Conservation (phyloP, 345 rosid genomes). For the Bruguiera sexangula region DNA sequence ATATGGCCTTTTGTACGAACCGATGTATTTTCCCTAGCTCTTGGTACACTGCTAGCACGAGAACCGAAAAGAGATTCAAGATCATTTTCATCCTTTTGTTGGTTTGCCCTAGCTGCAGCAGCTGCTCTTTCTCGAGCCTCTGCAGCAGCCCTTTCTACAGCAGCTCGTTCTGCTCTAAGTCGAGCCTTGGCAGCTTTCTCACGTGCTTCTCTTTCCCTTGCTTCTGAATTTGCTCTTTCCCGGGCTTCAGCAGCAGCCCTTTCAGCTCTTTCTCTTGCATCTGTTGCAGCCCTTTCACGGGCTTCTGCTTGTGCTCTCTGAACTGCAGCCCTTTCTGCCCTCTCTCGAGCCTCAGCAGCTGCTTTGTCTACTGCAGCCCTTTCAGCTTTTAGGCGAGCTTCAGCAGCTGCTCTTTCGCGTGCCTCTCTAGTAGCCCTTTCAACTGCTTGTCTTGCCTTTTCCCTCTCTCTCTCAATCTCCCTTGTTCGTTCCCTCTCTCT, state of each 20-base stretch:
- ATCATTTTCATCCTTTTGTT: constrained; percentile 63
- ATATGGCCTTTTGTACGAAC: constrained; percentile 41
- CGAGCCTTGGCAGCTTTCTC: constrained; percentile 46
- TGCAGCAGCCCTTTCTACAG: constrained; percentile 60
- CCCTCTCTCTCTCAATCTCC: constrained; percentile 64
- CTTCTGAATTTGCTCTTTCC: constrained; percentile 59
- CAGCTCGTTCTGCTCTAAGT: constrained; percentile 72
- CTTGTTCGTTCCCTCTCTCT: constrained; percentile 63
- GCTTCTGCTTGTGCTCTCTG: constrained; percentile 96
- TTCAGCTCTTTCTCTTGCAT: constrained; percentile 82
- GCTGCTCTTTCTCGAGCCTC: constrained; percentile 43
- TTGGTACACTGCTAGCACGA: constrained; percentile 82
- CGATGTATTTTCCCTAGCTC: constrained; percentile 62
- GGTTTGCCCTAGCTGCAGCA: constrained; percentile 56
- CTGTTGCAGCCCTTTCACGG: constrained; percentile 90
- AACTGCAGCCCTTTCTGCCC: constrained; percentile 90
- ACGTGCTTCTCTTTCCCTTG: constrained; percentile 50
- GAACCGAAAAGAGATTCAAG: constrained; percentile 80
- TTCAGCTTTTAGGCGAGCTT: constrained; percentile 77
- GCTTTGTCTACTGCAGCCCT: constrained; percentile 84
- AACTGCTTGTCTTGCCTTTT: constrained; percentile 77
- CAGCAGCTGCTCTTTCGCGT: constrained; percentile 89
- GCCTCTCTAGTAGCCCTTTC: constrained; percentile 99
- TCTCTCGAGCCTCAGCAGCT: constrained; percentile 72
- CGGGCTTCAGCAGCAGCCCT: constrained; percentile 87